These are phyloP conservation scores for Pseudocercospora pini-densiflorae DNA, from an alignment of 2,329 filamentous ascomycete species.

Conservation along the genomic window DNA sequence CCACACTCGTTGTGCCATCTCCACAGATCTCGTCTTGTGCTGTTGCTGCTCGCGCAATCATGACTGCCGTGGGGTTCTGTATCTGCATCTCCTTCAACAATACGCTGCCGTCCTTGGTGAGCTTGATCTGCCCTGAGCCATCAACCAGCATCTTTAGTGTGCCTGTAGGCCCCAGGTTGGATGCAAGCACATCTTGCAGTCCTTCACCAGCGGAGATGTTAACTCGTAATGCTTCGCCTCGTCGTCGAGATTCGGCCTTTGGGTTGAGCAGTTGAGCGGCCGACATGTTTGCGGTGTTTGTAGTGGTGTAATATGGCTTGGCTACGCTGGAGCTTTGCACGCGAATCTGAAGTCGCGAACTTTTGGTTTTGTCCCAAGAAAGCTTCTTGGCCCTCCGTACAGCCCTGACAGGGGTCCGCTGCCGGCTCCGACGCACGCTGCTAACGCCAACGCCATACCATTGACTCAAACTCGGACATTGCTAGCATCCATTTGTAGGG, in stretches of 20 bases:
- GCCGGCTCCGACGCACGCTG: neutral
- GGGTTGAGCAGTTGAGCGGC: conserved; percentile 98
- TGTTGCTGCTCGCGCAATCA: conserved; percentile 82
- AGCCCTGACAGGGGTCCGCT: neutral
- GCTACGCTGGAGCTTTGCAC: neutral
- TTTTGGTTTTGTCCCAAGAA: neutral
- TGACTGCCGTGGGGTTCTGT: conserved; percentile 94
- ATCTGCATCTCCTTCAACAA: conserved; percentile 82
- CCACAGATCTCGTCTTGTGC: conserved; percentile 98
- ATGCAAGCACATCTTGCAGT: conserved; percentile 77
- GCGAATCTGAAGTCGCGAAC: conserved; percentile 2
- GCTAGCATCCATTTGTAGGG: neutral
- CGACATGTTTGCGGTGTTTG: conserved; percentile 67
- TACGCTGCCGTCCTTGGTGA: conserved; percentile 98
- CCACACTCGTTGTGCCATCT: conserved; percentile 96
- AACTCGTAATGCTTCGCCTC: conserved; percentile 94
- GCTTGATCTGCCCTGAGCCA: conserved; percentile 79
- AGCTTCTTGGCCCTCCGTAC: neutral
- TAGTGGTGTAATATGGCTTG: conserved; percentile 3
- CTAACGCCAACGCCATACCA: neutral
- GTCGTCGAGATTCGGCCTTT: conserved; percentile 96
- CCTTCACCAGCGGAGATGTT: conserved; percentile 98
- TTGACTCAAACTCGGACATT: neutral
- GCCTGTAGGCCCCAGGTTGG: conserved; percentile 89
- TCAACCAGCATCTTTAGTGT: conserved; percentile 91